Conservation (phyloP, 179 eudicot species). For the Spergularia azorica region DNA sequence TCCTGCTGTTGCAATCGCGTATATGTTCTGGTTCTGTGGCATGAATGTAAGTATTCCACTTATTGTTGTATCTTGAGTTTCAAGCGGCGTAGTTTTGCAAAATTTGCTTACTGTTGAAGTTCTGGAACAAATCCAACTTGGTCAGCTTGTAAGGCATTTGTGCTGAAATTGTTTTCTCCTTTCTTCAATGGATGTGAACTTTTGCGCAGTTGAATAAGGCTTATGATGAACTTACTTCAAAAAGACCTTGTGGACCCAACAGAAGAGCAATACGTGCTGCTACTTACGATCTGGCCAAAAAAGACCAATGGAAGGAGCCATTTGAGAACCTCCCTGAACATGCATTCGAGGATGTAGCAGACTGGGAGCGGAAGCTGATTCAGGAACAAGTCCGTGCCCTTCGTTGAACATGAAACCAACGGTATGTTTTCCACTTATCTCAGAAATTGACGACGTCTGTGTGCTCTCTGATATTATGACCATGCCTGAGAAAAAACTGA, state of each 20-base stretch:
- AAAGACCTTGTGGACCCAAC: slow-evolving; percentile 93
- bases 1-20: slow-evolving; percentile 87
- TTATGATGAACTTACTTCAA: slow-evolving; percentile 61
- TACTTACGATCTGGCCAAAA: slow-evolving; percentile 88
- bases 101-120: neutral
- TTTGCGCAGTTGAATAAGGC: slow-evolving; percentile 61
- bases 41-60: slow-evolving; percentile 66
- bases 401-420: slow-evolving; percentile 49
- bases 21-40: slow-evolving; percentile 88
- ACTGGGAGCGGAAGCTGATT: slow-evolving; percentile 81
- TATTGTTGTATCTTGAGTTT: neutral
- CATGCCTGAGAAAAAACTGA: neutral
- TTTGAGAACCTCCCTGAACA: slow-evolving; percentile 74
- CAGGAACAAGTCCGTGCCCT: slow-evolving; percentile 78
- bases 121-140: neutral
- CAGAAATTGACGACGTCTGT: neutral
- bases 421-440: neutral
- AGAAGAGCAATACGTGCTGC: slow-evolving; percentile 82
- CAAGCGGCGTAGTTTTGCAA: neutral
- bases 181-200: slow-evolving; percentile 5
- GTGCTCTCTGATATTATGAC: neutral
- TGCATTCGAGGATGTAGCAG: slow-evolving; percentile 77
- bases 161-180: neutral
- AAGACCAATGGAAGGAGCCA: slow-evolving; percentile 73
- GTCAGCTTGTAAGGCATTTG: slow-evolving; percentile 2